phyloP scores from a whole-genome alignment of 345 rosid species.

The Syzygium aromaticum region DNA sequence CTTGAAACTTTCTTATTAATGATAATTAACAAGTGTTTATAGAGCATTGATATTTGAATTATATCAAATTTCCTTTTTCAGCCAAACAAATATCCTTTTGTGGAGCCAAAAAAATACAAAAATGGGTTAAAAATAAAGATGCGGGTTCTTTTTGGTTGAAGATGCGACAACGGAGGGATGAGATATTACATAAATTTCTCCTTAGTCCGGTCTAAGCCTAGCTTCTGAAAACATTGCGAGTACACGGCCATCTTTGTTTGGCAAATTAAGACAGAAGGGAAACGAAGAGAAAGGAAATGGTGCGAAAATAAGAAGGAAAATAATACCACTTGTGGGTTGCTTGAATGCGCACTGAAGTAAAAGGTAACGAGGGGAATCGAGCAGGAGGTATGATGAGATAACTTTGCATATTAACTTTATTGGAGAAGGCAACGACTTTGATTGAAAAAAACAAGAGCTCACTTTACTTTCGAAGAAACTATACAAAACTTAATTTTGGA shows the following conservation, averaged over 20 bases:
- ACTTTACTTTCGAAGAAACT: background rate
- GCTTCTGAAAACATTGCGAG: background rate
- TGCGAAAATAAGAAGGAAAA: background rate
- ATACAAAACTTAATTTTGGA: background rate
- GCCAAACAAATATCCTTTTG: background rate
- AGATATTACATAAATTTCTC: background rate
- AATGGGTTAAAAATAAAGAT: background rate
- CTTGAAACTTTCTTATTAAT: background rate
- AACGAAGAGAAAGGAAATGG: background rate
- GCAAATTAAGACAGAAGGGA: background rate
- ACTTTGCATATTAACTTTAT: background rate
- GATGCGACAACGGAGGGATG: background rate
- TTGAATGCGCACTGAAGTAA: background rate
- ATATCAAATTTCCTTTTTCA: background rate
- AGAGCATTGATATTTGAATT: background rate
- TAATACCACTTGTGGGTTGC: background rate
- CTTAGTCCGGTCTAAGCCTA: background rate
- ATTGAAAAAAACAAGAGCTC: background rate
- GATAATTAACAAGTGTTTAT: background rate
- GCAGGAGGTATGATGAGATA: background rate
- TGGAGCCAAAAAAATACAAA: background rate
- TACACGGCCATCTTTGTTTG: background rate
- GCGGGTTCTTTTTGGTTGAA: background rate
- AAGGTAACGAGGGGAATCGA: background rate
- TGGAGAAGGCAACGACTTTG: background rate